A percentile compares a stretch with the other conserved stretches of the same genome.
These are phyloP conservation scores for Diutina sp. DNA, from an alignment of 1,139 yeast species.

Conservation along the genomic window DNA sequence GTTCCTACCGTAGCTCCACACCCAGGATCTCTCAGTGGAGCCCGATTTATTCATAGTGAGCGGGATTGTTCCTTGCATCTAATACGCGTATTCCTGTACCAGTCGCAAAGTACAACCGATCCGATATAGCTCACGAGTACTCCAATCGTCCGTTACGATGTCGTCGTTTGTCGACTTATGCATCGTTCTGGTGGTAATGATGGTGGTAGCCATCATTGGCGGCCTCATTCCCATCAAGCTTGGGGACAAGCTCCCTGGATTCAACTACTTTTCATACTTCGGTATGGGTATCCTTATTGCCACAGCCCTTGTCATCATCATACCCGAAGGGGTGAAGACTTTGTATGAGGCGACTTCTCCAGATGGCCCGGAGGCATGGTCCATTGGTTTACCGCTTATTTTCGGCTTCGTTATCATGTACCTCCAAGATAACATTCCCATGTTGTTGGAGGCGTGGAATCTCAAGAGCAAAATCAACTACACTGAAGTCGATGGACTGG, in stretches of 20 bases:
- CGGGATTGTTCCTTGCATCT: neutral
- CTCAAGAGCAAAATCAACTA: neutral
- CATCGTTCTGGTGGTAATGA: neutral
- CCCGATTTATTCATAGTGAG: too few relatives aligned
- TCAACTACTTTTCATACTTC: constrained; percentile 10
- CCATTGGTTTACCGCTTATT: constrained; percentile 21
- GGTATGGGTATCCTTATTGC: constrained; percentile 57
- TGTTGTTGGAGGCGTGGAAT: constrained; percentile 3
- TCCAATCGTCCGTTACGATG: neutral
- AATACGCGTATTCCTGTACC: neutral
- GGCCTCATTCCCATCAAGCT: neutral
- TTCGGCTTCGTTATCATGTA: constrained; percentile 43
- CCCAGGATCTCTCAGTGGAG: too few relatives aligned
- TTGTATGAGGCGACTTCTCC: constrained; percentile 15
- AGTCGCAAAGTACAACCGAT: neutral
- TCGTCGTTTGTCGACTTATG: neutral
- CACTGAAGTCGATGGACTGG: neutral
- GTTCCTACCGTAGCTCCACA: too few relatives aligned
- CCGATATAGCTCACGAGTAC: neutral
- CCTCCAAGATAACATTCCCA: constrained; percentile 25
- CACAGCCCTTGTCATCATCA: constrained; percentile 48
- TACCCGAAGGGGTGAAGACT: constrained; percentile 59
- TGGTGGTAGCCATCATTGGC: neutral
- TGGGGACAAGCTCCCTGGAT: neutral
- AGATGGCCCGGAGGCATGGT: constrained; percentile 4